Percentiles rank a stretch among this genome's conserved stretches.
These are phyloP conservation scores for Cryptosporidium xiaoi DNA, from an alignment of 169 alveolate species.

Conservation along the genomic window DNA sequence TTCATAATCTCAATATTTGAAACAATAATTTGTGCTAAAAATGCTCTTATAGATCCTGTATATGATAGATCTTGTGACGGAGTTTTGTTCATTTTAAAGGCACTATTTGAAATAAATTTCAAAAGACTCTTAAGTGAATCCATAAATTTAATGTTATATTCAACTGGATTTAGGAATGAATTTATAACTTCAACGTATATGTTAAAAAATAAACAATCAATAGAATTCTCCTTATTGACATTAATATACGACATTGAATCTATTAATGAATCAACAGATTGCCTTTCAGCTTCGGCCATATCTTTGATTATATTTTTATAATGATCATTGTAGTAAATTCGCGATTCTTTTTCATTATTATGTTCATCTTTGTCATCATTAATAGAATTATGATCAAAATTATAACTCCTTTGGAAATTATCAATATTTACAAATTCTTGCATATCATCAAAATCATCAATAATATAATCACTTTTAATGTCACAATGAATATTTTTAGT, in stretches of 20 bases:
- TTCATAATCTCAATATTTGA: slow-evolving; percentile 38
- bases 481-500: slow-evolving; percentile 12
- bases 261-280: slow-evolving; percentile 31
- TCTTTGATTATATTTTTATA: background rate
- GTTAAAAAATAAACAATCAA: slow-evolving; percentile 22
- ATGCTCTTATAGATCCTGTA: slow-evolving; percentile 42
- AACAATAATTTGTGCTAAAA: slow-evolving; percentile 39
- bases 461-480: background rate
- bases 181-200: slow-evolving; percentile 7
- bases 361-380: background rate
- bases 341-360: too few species aligned
- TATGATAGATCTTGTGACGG: background rate
- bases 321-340: slow-evolving; percentile 14
- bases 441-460: slow-evolving; percentile 30
- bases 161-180: slow-evolving; percentile 19
- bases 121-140: slow-evolving; percentile 14
- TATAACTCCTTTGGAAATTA: background rate
- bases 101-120: slow-evolving; percentile 6
- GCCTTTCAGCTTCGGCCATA: slow-evolving; percentile 42
- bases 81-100: background rate
- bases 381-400: background rate
- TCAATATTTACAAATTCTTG: slow-evolving; percentile 11
- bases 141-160: slow-evolving; percentile 7
- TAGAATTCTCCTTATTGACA: background rate
- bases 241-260: slow-evolving; percentile 28